Base-by-base conservation (phyloP, 345 rosid species). In the Populus nigra region DNA sequence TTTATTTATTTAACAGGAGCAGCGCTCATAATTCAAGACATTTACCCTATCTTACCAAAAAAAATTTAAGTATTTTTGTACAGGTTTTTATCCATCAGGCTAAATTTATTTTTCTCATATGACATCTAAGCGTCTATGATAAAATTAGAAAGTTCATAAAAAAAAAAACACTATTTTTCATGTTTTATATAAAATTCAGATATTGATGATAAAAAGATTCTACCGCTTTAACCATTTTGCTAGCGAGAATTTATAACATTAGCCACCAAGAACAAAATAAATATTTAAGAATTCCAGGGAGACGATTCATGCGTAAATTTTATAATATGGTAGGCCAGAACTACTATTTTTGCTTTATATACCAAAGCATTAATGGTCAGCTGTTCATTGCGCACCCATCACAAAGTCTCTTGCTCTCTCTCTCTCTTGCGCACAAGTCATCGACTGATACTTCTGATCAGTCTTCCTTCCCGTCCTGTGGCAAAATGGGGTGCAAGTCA, bases 401-500 rank as follows among this genome's bases (percentile, higher is more conserved):
- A n/a, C 80, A 10, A 31, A 25, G 35, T 82, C 73, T 45, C 5
- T 63, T 35, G 35, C 71, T 75, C 78, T 73, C 71, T 78, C 55
- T 74, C n/a, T 77, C 70, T 71, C 27, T 27, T 8, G 41, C 18
- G 35, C 1, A 68, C 49, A 18, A 49, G 17, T 17, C 27, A 11
- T 18, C 22, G 13, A 17, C 45, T 9, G 45, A 10, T 9, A 41
- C 45, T 41, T 41, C 45, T 41, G 45, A 41, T 10, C 45, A 41
- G 45, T 41, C 45, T 10, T 65, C 25, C 20, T 49, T 39, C 11
- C 71, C 75, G 39, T 18, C 22, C 16, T 43, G 45, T 70, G 68
- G 23, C 13, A 68, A 84, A 79, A 87, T 88, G 92, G 88, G 76
- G 29, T 59, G 75, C 74, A 88, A 86, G 68, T 59, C 86, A 38